Evolutionary conservation across 768 basidiomycete genomes (phyloP).

Genomic region (Porphyrellus cyaneotinctus): DNA sequence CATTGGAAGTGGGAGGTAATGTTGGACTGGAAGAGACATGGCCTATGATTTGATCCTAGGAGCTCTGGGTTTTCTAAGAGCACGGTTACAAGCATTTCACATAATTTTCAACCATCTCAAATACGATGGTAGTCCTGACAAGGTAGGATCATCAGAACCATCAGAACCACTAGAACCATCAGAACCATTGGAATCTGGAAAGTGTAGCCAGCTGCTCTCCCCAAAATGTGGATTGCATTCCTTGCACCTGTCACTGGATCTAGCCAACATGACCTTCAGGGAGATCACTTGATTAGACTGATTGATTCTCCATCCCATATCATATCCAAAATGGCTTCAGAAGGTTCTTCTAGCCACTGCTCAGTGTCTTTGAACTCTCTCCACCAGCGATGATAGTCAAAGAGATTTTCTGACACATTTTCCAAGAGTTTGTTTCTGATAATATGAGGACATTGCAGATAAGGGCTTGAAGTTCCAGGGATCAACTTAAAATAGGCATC

Average conservation of each 20-base stretch:
- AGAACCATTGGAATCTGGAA: background rate
- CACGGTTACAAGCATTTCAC: background rate
- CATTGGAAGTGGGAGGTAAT: background rate
- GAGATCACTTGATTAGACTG: background rate
- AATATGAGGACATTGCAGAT: background rate
- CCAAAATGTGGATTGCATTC: background rate
- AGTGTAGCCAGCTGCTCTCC: background rate
- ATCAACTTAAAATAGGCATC: background rate
- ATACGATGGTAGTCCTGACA: background rate
- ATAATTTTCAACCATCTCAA: background rate
- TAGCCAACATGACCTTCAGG: background rate
- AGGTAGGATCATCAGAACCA: background rate
- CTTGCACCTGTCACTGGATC: slow-evolving; percentile 2
- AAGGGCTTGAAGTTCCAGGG: background rate
- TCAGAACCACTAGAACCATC: background rate
- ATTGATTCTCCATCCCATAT: background rate
- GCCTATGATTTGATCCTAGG: background rate
- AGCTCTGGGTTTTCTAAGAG: background rate
- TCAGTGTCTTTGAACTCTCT: background rate
- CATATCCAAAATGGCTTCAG: background rate
- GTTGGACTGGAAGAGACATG: background rate
- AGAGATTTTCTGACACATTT: background rate
- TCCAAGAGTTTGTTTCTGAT: background rate
- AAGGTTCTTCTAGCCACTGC: slow-evolving; percentile 1
- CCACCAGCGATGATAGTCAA: slow-evolving; percentile 2